Base-by-base conservation (phyloP, 768 basidiomycete genomes). In the Plicaturopsis crispa region DNA sequence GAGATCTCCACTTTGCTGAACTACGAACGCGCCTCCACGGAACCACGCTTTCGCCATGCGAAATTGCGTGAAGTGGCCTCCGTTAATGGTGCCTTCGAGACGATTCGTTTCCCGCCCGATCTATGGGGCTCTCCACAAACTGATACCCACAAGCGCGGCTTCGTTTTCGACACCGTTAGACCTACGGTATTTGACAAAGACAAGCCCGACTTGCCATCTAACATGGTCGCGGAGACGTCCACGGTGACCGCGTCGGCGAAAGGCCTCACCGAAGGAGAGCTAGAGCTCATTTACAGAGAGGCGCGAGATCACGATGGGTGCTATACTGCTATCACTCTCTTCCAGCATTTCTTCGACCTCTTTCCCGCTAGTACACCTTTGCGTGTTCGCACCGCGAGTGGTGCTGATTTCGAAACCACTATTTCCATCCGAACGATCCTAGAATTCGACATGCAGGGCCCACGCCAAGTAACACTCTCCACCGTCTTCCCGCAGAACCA, bases 231-330 rank as follows among this genome's bases (percentile, higher is more conserved):
- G 6, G 10, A 8, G 14, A 19, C 10, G 19, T 34, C 43, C 11
- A 32, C 34, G 11, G n/a, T n/a, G n/a, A n/a, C n/a, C n/a, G 44
- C 36, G 2, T 21, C 40, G n/a, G 12, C 33, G 8, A 6, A 28
- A 26, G 20, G 24, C 16, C 17, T 46, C 12, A 8, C 26, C 14
- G 26, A 8, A 28, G 21, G 30, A 31, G 23, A 7, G 12, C 22
- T 52, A 13, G 51, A 52, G 21, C 50, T 47, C 4, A 46, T 50
- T 18, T 52, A 39, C 32, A 50, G 47, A 44, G 46, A 52, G 41
- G 45, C 39, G 13, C 33, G 51, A 4, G 45, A 36, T 2, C 49
- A 50, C 36, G 51, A 52, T 33, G 42, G 41, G 2, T 52, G 51
- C 36, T 52, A 38, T 36, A 39, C 24, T 19, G 33, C 42, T 3